A percentile compares a stretch with the other conserved stretches of the same genome.
Conservation (phyloP, 768 basidiomycete genomes). For the Pleurotus cornucopiae region DNA sequence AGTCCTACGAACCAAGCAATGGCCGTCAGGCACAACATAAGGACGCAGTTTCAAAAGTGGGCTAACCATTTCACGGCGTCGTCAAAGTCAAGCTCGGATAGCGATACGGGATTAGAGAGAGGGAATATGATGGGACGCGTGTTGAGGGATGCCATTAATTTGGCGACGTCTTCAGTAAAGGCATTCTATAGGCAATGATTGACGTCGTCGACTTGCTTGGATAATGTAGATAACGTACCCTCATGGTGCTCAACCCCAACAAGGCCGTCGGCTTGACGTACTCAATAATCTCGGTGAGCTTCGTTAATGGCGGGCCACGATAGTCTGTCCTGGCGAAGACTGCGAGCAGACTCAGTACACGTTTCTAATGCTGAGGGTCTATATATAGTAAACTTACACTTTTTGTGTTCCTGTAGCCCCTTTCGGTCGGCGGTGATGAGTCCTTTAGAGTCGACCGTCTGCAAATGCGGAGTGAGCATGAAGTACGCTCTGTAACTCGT, state of each 20-base stretch:
- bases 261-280: slow-evolving; percentile 76
- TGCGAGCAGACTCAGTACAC: slow-evolving; percentile 14
- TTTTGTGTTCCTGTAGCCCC: slow-evolving; percentile 71
- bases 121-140: slow-evolving; percentile 77
- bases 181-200: slow-evolving; percentile 34
- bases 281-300: slow-evolving; percentile 62
- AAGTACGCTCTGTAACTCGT: not conserved
- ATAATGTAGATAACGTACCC: slow-evolving; percentile 21
- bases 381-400: slow-evolving; percentile 34
- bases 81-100: slow-evolving; percentile 56
- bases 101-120: slow-evolving; percentile 66
- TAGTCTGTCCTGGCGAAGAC: slow-evolving; percentile 74
- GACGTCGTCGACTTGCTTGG: not conserved
- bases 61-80: slow-evolving; percentile 57
- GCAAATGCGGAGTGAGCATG: slow-evolving; percentile 12
- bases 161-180: slow-evolving; percentile 61
- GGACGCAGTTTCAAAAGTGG: not conserved
- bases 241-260: slow-evolving; percentile 65
- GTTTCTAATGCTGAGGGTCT: too few relatives aligned
- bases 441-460: slow-evolving; percentile 78
- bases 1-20: slow-evolving; percentile 38
- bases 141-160: slow-evolving; percentile 61
- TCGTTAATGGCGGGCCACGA: slow-evolving; percentile 54
- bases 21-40: not conserved
- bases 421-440: slow-evolving; percentile 67